Conservation (phyloP, 106 monocot genomes). For the Dendrobium chrysotoxum region DNA sequence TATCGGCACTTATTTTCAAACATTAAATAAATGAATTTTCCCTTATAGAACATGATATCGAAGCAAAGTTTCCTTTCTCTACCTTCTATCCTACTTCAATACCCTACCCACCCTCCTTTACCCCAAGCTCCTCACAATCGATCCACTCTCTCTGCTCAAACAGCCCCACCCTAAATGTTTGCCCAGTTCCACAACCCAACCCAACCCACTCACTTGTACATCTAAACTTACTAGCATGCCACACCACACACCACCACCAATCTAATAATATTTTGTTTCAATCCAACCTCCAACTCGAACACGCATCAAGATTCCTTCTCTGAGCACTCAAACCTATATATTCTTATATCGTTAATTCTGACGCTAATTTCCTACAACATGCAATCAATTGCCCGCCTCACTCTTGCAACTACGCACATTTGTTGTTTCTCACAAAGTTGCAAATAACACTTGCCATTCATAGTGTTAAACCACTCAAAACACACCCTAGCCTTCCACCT, state of each 20-base stretch:
- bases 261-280: not conserved
- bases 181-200: not conserved
- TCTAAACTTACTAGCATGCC: not conserved
- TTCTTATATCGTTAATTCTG: too few species aligned
- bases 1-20: not conserved
- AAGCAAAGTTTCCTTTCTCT: too few species aligned
- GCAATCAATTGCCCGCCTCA: not conserved
- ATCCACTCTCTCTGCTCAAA: not conserved
- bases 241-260: not conserved
- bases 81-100: not conserved
- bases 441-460: too few species aligned
- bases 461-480: too few species aligned
- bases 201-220: not conserved
- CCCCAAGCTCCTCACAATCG: not conserved
- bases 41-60: not conserved
- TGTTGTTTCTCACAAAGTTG: too few species aligned
- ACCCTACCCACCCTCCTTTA: not conserved
- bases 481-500: not conserved
- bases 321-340: not conserved
- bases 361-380: too few species aligned
- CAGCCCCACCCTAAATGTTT: not conserved
- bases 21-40: not conserved
- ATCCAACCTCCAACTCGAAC: not conserved
- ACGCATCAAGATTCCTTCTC: not conserved
- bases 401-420: not conserved